Base-by-base conservation (phyloP, 2,329 filamentous ascomycete genomes). In the Exophiala oligosperma region DNA sequence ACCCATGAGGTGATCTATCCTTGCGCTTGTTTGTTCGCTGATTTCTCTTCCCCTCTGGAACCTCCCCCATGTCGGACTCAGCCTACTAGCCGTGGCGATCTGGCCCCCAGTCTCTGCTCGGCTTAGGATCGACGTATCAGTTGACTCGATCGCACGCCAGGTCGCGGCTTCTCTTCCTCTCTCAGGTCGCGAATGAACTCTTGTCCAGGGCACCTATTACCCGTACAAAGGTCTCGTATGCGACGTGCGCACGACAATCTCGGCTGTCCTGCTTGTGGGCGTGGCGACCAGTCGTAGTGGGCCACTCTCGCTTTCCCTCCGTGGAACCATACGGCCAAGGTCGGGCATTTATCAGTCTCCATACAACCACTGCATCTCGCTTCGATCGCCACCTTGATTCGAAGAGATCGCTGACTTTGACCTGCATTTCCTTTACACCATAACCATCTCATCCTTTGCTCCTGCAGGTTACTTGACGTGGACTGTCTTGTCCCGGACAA, bases 61-160 rank as follows among this genome's bases (percentile, higher is more conserved):
- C 7, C 9, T 35, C 28, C 52, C 49, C 60, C 43, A 54, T 47
- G 37, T 28, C 11, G 5, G 48, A n/a, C 46, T 29, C 37, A 40
- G 24, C 43, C 29, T 50, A 21, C 51, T 37, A 57, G 49, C 49
- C 43, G 35, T 53, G 58, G 56, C 55, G 61, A 63, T 63, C 61
- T 61, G 58, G 52, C 52, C 55, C 56, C 49, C 43, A 9, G 32
- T 44, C 38, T 53, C 52, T 52, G 26, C 32, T 53, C 57, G 57
- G 38, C 43, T 52, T 60, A 43, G 48, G 58, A 63, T 63, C 58
- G 55, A 57, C 53, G 52, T 48, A 58, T 57, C 61, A 63, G 48
- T 58, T 43, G 46, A 46, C 40, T 48, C 49, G 51, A 51, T 57
- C 47, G 50, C 47, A 60, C 32, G 54, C 32, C 44, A 41, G 17